phyloP scores from a whole-genome alignment of 2,329 filamentous ascomycete species.

The Sphaceloma murrayae region DNA sequence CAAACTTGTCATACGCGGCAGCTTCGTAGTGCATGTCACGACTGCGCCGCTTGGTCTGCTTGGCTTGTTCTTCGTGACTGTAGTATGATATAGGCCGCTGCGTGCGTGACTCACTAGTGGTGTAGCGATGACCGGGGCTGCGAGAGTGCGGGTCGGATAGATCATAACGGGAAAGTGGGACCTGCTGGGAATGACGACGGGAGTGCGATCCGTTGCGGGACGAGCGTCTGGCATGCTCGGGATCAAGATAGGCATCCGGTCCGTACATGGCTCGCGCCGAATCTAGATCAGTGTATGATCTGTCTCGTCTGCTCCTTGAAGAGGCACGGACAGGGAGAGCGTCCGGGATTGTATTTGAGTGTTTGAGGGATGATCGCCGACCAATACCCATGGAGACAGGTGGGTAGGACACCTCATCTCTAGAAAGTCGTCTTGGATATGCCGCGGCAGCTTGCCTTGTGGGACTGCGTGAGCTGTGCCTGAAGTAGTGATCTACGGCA shows the following conservation, averaged over 20 bases:
- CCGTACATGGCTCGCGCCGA: neutral
- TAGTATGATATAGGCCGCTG: neutral
- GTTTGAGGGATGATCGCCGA: slow-evolving; percentile 3
- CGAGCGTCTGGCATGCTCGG: neutral
- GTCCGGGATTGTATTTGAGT: neutral
- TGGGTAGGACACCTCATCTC: neutral
- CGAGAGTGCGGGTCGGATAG: neutral
- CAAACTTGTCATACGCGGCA: neutral
- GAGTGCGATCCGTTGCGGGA: neutral
- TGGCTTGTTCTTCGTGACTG: slow-evolving; percentile 6
- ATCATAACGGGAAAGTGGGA: neutral
- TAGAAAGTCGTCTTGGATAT: neutral
- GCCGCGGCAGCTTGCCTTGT: neutral
- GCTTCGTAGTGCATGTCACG: neutral
- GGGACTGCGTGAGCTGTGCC: slow-evolving; percentile 1
- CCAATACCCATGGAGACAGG: slow-evolving; percentile 2
- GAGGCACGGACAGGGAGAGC: neutral
- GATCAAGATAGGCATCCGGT: neutral
- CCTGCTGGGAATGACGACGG: slow-evolving; percentile 4
- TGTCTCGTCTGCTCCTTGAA: slow-evolving; percentile 3
- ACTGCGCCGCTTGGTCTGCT: neutral
- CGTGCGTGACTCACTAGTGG: slow-evolving; percentile 1
- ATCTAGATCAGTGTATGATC: slow-evolving; percentile 4
- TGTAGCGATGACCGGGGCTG: slow-evolving; percentile 8
- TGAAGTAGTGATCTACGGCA: neutral